phyloP scores from a whole-genome alignment of 1,284 basidiomycete genomes.

The Afroboletus lepidellus region DNA sequence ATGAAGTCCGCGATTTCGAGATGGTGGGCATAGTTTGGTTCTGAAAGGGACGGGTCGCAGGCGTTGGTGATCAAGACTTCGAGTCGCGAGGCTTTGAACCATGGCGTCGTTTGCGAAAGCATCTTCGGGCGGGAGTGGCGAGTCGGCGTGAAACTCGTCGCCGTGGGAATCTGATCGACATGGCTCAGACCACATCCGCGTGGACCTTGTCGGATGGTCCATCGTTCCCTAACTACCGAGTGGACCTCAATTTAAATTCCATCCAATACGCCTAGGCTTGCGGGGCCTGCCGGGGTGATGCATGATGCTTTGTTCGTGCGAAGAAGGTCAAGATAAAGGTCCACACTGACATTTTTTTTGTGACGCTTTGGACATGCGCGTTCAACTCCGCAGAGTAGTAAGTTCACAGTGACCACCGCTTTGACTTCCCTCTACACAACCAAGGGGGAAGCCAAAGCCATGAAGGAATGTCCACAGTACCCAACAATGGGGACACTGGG shows the following conservation, averaged over 20 bases:
- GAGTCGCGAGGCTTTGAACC: conserved; percentile 56
- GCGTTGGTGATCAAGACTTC: conserved; percentile 77
- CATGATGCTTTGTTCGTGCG: conserved; percentile 17
- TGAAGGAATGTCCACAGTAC: background rate
- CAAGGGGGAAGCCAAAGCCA: background rate
- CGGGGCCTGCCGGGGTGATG: no score
- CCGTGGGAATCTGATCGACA: conserved; percentile 1
- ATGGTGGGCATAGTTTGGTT: conserved; percentile 91
- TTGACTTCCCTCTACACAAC: conserved; percentile 16
- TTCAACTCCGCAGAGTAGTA: conserved; percentile 1
- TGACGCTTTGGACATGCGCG: conserved; percentile 1
- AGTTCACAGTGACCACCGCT: conserved; percentile 3
- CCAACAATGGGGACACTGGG: conserved; percentile 3
- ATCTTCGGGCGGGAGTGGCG: conserved; percentile 4
- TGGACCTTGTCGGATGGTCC: no score
- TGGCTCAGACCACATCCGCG: background rate
- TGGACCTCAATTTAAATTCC: no score
- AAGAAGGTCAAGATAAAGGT: background rate
- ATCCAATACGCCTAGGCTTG: no score
- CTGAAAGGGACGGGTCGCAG: conserved; percentile 83
- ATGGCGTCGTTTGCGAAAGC: conserved; percentile 29
- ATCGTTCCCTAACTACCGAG: no score
- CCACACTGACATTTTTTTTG: background rate
- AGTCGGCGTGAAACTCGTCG: background rate
- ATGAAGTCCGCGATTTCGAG: conserved; percentile 93